Conservation (phyloP, 2,329 filamentous ascomycete species). For the Aspergillus novoparasiticus region DNA sequence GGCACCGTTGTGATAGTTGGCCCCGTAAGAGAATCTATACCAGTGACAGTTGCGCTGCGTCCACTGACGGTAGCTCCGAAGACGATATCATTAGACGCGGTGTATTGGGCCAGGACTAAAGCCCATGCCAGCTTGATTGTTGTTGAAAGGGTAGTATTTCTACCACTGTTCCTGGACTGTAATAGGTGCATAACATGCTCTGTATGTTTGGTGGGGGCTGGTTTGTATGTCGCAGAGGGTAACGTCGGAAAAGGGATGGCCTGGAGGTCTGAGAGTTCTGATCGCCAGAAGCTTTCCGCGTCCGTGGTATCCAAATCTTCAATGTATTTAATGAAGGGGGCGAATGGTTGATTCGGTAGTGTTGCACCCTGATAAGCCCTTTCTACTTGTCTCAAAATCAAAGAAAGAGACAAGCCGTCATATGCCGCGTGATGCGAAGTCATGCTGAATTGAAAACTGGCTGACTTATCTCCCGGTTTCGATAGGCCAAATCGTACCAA, state of each 20-base stretch:
- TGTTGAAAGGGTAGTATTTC: conserved; percentile 22
- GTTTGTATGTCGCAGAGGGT: not conserved
- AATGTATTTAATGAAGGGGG: conserved; percentile 25
- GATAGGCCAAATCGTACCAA: conserved; percentile 29
- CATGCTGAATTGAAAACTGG: not conserved
- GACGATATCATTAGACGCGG: conserved; percentile 38
- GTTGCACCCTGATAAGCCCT: conserved; percentile 5
- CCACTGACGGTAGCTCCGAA: conserved; percentile 45
- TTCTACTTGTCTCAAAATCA: conserved; percentile 16
- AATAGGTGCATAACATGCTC: not conserved
- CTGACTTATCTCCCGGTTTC: too few species aligned
- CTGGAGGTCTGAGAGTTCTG: not conserved
- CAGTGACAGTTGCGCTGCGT: conserved; percentile 39
- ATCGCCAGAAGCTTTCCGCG: not conserved
- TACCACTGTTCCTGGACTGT: not conserved
- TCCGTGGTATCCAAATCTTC: not conserved
- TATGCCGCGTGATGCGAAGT: conserved; percentile 48
- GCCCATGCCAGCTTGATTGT: conserved; percentile 43
- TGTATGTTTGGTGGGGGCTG: not conserved
- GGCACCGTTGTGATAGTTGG: conserved; percentile 46
- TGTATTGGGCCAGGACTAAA: conserved; percentile 36
- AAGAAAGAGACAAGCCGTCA: conserved; percentile 35
- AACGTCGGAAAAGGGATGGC: not conserved
- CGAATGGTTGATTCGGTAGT: not conserved
- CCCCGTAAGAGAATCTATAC: conserved; percentile 41